phyloP scores from a whole-genome alignment of 2,329 filamentous ascomycete species.

The Camptophora hylomeconis region DNA sequence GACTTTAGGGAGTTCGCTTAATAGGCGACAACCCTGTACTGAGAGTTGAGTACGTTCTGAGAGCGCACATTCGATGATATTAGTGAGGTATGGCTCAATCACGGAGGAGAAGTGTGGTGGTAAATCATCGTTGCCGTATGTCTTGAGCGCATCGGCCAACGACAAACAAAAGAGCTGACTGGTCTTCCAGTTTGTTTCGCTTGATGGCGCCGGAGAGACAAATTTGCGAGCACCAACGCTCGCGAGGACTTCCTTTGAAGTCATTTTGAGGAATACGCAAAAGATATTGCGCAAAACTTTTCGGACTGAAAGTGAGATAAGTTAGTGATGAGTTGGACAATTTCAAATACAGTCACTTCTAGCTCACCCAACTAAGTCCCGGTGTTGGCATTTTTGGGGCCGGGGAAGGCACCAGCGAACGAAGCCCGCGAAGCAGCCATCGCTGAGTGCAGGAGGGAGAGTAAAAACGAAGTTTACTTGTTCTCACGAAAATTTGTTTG shows the following conservation, averaged over 20 bases:
- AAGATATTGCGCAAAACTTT: conserved; percentile 10
- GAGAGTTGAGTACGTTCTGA: conserved; percentile 18
- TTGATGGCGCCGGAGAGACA: conserved; percentile 2
- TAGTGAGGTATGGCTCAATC: conserved; percentile 13
- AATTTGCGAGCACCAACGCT: conserved; percentile 7
- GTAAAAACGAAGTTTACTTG: too few species aligned
- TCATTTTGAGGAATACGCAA: conserved; percentile 12
- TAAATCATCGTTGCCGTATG: conserved; percentile 9
- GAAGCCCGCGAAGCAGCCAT: too few species aligned
- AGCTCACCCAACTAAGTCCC: too few species aligned
- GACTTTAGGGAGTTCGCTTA: conserved; percentile 11
- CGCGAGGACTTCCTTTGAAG: conserved; percentile 12
- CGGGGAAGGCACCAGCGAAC: too few species aligned
- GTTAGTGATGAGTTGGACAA: too few species aligned
- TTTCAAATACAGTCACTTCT: too few species aligned
- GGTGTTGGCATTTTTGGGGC: too few species aligned
- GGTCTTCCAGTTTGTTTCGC: conserved; percentile 16
- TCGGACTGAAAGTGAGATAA: too few species aligned
- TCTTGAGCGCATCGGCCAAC: conserved; percentile 13
- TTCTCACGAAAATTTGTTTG: too few species aligned
- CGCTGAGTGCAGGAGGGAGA: too few species aligned
- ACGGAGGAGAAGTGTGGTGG: conserved; percentile 13
- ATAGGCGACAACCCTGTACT: conserved; percentile 10
- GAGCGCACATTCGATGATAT: conserved; percentile 12
- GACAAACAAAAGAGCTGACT: conserved; percentile 13